Base-by-base conservation (phyloP, 768 basidiomycete genomes). In the Ramaria rubella region DNA sequence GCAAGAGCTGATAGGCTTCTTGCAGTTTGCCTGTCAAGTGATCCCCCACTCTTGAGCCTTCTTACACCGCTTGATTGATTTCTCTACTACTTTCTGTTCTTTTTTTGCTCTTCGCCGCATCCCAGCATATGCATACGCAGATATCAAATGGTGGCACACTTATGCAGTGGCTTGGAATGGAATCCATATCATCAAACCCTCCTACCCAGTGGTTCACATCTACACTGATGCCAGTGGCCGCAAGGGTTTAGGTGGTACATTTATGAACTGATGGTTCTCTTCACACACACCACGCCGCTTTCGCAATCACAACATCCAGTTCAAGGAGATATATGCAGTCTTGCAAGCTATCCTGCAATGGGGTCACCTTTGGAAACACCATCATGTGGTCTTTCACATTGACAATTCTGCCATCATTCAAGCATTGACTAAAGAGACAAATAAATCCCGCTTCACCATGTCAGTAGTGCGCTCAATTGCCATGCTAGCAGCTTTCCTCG, bases 11-110 rank as follows among this genome's bases (percentile, higher is more conserved):
- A 61, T 59, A 1, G 71, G 72, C 5, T 70, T 60, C 58, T 64
- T 75, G 1, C 66, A 69, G 43, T 75, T 75, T 51, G 50, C 62
- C 1, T 67, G 67, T 0, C 69, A 70, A 43, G 72, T 75, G 15
- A 67, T 73, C 27, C 72, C 70, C 0, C 48, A 34, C 8, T 67
- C 67, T 0, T 60, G 64, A 1, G 44, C 69, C 0, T 73, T 69
- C 53, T 53, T 73, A 12, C 63, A 65, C 5, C 55, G 63, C 8
- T 56, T 73, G n/a, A 60, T 63, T 48, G 59, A 70, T 27, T 73
- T 73, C 58, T 64, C 65, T 0, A 44, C 59, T 4, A 63, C 59
- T 4, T 72, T 71, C 58, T 27, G 50, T 0, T 63, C 68, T 1
- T 44, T 63, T 0, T 65, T 62, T 48, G 7, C 60, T 1, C 40